Evolutionary conservation across 1,284 basidiomycete genomes (phyloP), one percentile per base, ranked within the genome.

Genomic region (Cryptococcus sp.): DNA sequence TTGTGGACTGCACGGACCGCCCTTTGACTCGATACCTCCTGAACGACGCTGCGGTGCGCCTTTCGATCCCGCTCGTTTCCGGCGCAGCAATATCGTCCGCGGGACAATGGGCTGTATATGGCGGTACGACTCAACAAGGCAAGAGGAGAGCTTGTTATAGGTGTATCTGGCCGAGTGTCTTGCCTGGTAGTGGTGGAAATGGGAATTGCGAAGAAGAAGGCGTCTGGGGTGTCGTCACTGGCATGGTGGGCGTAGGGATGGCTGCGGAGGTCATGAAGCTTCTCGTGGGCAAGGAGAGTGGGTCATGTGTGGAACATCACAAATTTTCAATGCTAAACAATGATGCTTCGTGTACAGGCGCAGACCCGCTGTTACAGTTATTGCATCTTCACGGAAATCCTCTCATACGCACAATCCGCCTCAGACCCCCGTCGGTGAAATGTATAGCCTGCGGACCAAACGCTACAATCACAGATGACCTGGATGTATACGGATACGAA

Each of bases 1-100:
- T 98, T 48, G 81, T 99, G 16, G 96, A 99, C 79, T 98, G 95
- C 80, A 97, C 93, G 2, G 95, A 99, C 78, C 95, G 96, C 62
- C 87, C 89, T 2, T 85, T 88, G 3, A 94, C 92, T 0, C 88
- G 96, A 3, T 99, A 99, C 77, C 84, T 99, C 7, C 83, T 99
- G 57, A 93, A 91, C n/a, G 95, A 98, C 74, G 85, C 86, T 0
- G 86, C 89, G n/a, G 90, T 91, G 44, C 79, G 80, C 0, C 83
- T 92, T 3, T 78, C 79, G 5, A 87, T 87, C 48, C 89, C 92
- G 3, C 86, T 99, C 29, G 88, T 99, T 37, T 91, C 89, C 55
- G 96, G 93, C 3, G 96, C 94, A 1, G 95, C 95, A 0, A 91
- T 98, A 67, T 86, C 89, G 50, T 88, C 86, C 57, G 91, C 96